Base-by-base conservation (phyloP, 495 filamentous ascomycete genomes). In the Peziza echinospora region DNA sequence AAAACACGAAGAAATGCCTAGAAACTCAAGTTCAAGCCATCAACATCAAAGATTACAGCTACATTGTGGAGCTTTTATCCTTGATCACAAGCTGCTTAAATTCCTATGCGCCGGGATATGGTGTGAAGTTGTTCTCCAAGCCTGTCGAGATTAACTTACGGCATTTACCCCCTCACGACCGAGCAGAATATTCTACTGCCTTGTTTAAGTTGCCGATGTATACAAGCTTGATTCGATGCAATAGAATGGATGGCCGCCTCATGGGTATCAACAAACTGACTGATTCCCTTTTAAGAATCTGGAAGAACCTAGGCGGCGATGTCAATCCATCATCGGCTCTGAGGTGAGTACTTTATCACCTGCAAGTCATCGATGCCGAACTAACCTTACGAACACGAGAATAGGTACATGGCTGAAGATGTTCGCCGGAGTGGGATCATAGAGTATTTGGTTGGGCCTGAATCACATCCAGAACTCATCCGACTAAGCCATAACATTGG, bases 391-490 rank as follows among this genome's bases (percentile, higher is more conserved):
- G 43, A 21, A 41, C 13, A 26, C 17, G 46, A 25, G 13, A 23
- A 5, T 28, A 60, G 57, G 25, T 80, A 76, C 53, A 64, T 85
- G 45, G 70, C 80, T 19, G 62, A 69, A 21, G 79, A 77, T 49
- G 68, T 92, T 37, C 62, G 75, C 22, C 52, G 67, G 3, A 74
- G 74, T 40, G 73, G 71, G 48, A 67, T 92, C 21, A 69, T 92
- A 39, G 75, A 83, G 41, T 92, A 96, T 60, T 71, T 97, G 23
- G 75, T 96, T 46, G 82, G 89, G 1, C 76, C 86, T 39, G 85
- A 84, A 47, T 93, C 89, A 16, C 89, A 96, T 56, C 82, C 82
- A 5, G 83, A 93, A 54, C 72, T 97, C 48, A 91, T 92, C 41
- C 68, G 65, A 37, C 73, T 82, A 50, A 80, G 81, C 56, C 69